Base-by-base conservation (phyloP, 495 filamentous ascomycete genomes). In the Glutinoglossum americanum region DNA sequence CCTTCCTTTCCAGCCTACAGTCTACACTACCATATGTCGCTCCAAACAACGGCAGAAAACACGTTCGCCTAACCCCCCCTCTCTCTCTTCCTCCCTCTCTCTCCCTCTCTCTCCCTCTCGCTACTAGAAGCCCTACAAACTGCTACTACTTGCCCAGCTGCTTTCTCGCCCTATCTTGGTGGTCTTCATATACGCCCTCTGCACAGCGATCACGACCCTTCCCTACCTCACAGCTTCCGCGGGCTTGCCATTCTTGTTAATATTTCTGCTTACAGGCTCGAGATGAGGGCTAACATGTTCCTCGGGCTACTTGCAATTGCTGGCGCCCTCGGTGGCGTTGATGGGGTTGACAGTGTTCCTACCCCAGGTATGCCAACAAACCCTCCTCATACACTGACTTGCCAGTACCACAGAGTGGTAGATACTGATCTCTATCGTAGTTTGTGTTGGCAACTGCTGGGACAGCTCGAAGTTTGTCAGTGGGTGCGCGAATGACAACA, bases 391-490 rank as follows among this genome's bases (percentile, higher is more conserved):
- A 21, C 41, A 45, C 41, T 7, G 9, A 10, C 41, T 45, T 10
- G 19, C 10, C 41, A 21, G 41, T n/a, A n/a, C n/a, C n/a, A 45
- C 9, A 45, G 19, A 6, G 10, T 13, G 13, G 3, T 21, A 23
- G 30, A 17, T 25, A 4, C 21, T 60, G 28, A 26, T 13, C 28
- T 47, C 30, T 41, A 11, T 39, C 21, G 27, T 21, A 58, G 17
- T 39, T 13, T 47, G 26, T 19, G 53, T 63, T 3, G 39, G 55
- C 0, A 66, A 33, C n/a, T 75, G 73, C 60, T 69, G 68, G 70
- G 70, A 70, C 23, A 70, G 71, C 49, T 69, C 68, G 25, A 65
- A 63, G 59, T 65, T 65, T 35, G 65, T 72, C 59, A 72, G 60
- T 58, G 61, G 62, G 48, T 64, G 65, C 59, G 57, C 58, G 30